phyloP scores from a whole-genome alignment of 177 flowering plant species.

The Vitis hybrid region DNA sequence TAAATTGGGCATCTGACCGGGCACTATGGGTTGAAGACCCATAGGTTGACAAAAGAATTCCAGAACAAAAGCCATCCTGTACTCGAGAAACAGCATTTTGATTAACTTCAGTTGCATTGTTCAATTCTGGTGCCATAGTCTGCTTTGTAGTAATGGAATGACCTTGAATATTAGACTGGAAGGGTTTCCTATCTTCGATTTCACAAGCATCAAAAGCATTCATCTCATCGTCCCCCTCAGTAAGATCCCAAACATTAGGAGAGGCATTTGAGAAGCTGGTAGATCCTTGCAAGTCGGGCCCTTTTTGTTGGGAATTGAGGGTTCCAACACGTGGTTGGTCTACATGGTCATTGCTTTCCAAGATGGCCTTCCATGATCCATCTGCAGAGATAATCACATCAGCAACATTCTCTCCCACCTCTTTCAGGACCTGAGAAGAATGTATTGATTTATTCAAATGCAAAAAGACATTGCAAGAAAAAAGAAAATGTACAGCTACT shows the following conservation, averaged over 20 bases:
- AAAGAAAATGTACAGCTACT: slow-evolving; percentile 16
- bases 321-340: slow-evolving; percentile 22
- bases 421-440: slow-evolving; percentile 60
- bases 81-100: slow-evolving; percentile 24
- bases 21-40: slow-evolving; percentile 21
- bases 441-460: background rate
- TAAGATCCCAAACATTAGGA: slow-evolving; percentile 59
- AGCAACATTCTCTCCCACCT: slow-evolving; percentile 56
- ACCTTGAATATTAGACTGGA: slow-evolving; percentile 13
- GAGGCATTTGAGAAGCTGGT: slow-evolving; percentile 6
- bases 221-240: slow-evolving; percentile 45
- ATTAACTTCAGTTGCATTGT: slow-evolving; percentile 21
- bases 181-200: slow-evolving; percentile 67
- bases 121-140: slow-evolving; percentile 9
- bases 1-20: slow-evolving; percentile 15
- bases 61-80: slow-evolving; percentile 48
- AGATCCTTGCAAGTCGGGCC: slow-evolving; percentile 27
- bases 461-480: background rate
- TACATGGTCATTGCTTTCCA: slow-evolving; percentile 28
- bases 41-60: slow-evolving; percentile 18
- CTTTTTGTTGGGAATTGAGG: slow-evolving; percentile 23
- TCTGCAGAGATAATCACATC: slow-evolving; percentile 72
- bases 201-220: slow-evolving; percentile 24
- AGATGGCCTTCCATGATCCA: slow-evolving; percentile 76
- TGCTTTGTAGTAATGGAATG: slow-evolving; percentile 14